Base-by-base conservation (phyloP, 1,284 basidiomycete species). In the Pascua sp. region DNA sequence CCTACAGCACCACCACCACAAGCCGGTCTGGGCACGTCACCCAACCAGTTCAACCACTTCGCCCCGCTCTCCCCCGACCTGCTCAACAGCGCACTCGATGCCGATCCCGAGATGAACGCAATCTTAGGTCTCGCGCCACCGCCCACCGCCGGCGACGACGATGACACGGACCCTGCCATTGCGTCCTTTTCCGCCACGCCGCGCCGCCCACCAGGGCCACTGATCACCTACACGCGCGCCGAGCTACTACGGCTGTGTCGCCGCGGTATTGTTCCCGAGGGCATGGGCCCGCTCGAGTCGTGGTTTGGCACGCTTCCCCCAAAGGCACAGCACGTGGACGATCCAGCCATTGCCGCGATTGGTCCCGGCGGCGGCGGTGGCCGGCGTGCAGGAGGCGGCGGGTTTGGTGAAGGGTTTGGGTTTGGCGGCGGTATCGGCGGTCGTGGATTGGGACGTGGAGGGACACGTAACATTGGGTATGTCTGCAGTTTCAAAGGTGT, bases 361-460 rank as follows among this genome's bases (percentile, higher is more conserved):
- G 64, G 67, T 38, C 47, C 53, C 8, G 24, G 24, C 7, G 7
- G 24, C 24, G 17, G 59, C 55, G 42, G 64, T 62, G 47, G 60
- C 17, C 59, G 64, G 45, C 59, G 66, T 12, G 46, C 51, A 32
- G 55, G 51, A 13, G 50, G 43, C 10, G 65, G 65, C 15, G 69
- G 73, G 10, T 75, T 70, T 43, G 73, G 71, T 1, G 72, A 75
- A 51, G 73, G 73, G 1, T 75, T 75, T 51, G 73, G 73, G 1
- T 76, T 68, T 52, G 73, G 73, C 13, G 73, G 72, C 12, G 73
- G 73, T 4, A 74, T 76, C 37, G 72, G 70, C 36, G 67, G 68
- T 3, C 49, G 61, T 13, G 49, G 53, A 7, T 42, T 59, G 18
- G 54, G 61, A 5, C 55, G 66, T 11, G 56, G 66, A 11, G 61